phyloP scores from a whole-genome alignment of 768 basidiomycete genomes.

The Leccinum olivaceopallidum region DNA sequence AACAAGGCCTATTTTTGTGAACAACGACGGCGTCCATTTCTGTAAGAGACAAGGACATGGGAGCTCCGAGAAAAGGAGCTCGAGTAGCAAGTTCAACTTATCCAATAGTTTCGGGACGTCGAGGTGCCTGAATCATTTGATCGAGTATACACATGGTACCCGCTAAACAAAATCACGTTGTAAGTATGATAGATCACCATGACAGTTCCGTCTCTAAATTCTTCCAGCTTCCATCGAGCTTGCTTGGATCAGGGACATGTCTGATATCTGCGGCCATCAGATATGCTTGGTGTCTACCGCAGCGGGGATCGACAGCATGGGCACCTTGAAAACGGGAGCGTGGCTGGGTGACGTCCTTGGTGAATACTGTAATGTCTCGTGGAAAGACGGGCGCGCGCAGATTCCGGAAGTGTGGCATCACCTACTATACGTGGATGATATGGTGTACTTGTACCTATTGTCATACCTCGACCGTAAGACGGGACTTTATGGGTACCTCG shows the following conservation, averaged over 20 bases:
- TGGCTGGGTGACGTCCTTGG: background rate
- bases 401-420: constrained; percentile 6
- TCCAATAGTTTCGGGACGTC: background rate
- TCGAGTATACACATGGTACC: background rate
- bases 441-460: no score
- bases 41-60: background rate
- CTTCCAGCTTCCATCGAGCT: background rate
- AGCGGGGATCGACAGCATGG: constrained; percentile 14
- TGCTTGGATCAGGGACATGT: background rate
- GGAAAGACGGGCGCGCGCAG: constrained; percentile 10
- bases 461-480: no score
- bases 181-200: background rate
- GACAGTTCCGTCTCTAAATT: background rate
- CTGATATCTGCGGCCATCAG: background rate
- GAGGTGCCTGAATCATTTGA: background rate
- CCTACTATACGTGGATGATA: no score
- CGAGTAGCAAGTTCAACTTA: background rate
- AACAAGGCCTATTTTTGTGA: background rate
- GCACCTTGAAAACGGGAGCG: constrained; percentile 5
- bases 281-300: background rate
- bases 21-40: no score
- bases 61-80: background rate
- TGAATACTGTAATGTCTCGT: background rate
- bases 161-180: background rate
- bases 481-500: no score